Evolutionary conservation across 495 filamentous ascomycete species (phyloP), one percentile per base, ranked within the genome.

Genomic region (Pseudevernia furfuracea): DNA sequence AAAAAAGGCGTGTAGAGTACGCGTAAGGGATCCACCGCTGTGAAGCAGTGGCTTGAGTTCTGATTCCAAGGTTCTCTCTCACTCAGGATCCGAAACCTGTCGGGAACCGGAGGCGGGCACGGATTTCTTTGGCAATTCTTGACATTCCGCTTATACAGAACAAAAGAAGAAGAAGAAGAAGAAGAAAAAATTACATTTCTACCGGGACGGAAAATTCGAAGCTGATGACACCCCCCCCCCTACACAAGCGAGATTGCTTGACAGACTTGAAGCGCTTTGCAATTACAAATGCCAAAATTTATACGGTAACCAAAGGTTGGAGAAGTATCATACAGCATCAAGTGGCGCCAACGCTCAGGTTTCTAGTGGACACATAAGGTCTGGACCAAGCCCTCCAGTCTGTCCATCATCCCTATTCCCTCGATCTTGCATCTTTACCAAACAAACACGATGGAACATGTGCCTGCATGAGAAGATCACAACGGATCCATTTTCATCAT

Each of bases 401-500:
- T 36, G 43, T 28, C 39, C 70, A 23, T 59, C 62, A 41, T 71
- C 57, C 21, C 4, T 36, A 15, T n/a, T 43, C 12, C 48, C 43
- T 21, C 62, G 30, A 34, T 49, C 63, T 32, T 68, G 68, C 70
- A 70, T 71, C 63, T 68, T 64, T 65, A 77, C 58, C 61, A 82
- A 71, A 68, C 81, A 83, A 32, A 71, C 72, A 25, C 77, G 79
- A 68, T 83, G 81, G 67, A 78, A 83, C 58, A 82, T 68, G 69
- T 83, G 81, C 67, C 81, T 76, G 70, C 81, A 83, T n/a, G 80
- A 76, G 67, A 83, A 83, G 1, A 83, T 76, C 19, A 83, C 74
- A 17, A 77, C 69, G 0, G 79, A 74, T 37, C 78, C 78, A 38
- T 55, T 44, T 30, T 37, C 68, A 28, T 55, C 58, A 9, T 62